Conservation (phyloP, 306 rosid species). For the Vigna angularis region DNA sequence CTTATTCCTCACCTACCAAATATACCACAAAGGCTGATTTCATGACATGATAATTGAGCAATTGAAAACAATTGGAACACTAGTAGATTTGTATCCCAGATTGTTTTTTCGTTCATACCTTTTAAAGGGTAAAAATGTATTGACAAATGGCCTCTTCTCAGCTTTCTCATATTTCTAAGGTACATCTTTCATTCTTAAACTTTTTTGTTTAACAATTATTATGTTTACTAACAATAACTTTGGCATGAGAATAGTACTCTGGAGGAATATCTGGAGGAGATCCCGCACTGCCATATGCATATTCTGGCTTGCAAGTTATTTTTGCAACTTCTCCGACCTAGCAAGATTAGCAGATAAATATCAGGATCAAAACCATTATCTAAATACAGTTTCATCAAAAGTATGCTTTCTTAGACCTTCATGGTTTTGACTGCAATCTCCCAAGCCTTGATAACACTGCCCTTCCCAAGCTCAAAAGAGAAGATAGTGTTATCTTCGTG, state of each 20-base stretch:
- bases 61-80: conserved; percentile 18
- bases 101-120: background rate
- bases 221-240: conserved; percentile 10
- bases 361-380: conserved; percentile 24
- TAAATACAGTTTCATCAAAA: conserved; percentile 5
- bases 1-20: background rate
- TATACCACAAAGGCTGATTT: background rate
- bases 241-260: conserved; percentile 53
- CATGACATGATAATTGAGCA: background rate
- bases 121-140: background rate
- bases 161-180: background rate
- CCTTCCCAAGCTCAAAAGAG: conserved; percentile 96
- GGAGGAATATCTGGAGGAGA: conserved; percentile 98
- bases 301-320: conserved; percentile 91
- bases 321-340: conserved; percentile 72
- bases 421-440: conserved; percentile 88
- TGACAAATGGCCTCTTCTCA: background rate
- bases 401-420: conserved; percentile 66
- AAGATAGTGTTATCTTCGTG: conserved; percentile 89
- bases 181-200: background rate
- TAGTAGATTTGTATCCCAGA: conserved; percentile 19
- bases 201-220: background rate
- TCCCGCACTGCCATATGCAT: conserved; percentile 93
- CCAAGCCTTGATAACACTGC: conserved; percentile 93
- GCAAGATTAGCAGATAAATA: conserved; percentile 31